Conservation (phyloP, 2,329 filamentous ascomycete genomes). For the Ophiostoma sp. region DNA sequence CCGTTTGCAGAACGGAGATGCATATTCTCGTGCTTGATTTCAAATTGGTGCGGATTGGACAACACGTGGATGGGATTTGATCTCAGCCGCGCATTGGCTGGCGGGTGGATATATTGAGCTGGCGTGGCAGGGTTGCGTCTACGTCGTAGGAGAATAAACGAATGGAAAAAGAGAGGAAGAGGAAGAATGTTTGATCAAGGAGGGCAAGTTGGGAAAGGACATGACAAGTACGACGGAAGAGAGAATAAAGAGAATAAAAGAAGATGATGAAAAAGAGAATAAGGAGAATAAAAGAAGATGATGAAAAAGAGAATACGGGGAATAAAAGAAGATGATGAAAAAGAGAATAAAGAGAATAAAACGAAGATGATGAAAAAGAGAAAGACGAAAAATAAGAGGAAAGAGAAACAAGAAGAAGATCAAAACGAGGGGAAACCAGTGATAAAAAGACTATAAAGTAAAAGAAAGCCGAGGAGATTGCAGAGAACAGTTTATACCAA, state of each 20-base stretch:
- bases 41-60: not conserved
- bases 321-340: not conserved
- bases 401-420: not conserved
- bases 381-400: not conserved
- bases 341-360: not conserved
- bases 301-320: no score
- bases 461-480: no score
- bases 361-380: not conserved
- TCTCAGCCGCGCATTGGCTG: not conserved
- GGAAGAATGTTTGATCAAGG: not conserved
- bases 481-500: no score
- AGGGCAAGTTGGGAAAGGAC: not conserved
- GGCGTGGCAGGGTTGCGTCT: not conserved
- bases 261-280: not conserved
- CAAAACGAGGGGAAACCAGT: no score
- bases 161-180: not conserved
- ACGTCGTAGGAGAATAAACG: not conserved
- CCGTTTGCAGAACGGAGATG: constrained; percentile 7
- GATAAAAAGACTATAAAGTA: no score
- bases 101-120: not conserved
- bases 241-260: not conserved
- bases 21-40: not conserved
- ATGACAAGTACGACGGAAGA: not conserved
- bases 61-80: not conserved
- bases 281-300: not conserved